These are phyloP conservation scores for Melocanna baccifera DNA, from an alignment of 176 grass and related monocot species.

Conservation along the genomic window DNA sequence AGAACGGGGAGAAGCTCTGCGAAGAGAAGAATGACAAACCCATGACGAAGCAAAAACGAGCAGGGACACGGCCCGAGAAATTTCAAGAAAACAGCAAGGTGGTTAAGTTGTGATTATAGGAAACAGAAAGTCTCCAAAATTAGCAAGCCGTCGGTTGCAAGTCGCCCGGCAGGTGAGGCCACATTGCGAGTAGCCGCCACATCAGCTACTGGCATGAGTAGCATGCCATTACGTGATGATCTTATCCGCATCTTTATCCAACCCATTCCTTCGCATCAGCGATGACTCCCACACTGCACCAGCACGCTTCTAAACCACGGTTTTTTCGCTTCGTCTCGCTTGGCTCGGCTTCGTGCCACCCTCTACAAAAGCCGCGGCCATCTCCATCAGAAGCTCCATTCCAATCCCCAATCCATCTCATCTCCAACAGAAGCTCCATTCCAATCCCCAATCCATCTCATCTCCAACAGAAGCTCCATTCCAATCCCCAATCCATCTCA, in stretches of 20 bases:
- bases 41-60: background rate
- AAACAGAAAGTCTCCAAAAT: background rate
- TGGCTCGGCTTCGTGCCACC: background rate
- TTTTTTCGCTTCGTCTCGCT: background rate
- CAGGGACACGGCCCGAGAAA: background rate
- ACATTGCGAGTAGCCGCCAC: too few relatives aligned
- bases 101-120: background rate
- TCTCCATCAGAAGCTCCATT: conserved; percentile 30
- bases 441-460: background rate
- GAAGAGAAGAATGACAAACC: too few relatives aligned
- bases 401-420: background rate
- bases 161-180: background rate
- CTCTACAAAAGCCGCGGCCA: conserved; percentile 28
- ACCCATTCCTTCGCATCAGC: background rate
- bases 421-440: too few relatives aligned
- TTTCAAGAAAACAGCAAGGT: background rate
- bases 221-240: conserved; percentile 12
- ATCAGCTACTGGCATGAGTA: background rate
- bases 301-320: too few relatives aligned
- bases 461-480: conserved; percentile 29
- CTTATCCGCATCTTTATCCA: conserved; percentile 34
- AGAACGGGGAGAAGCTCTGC: too few relatives aligned
- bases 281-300: background rate
- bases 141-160: background rate
- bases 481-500: background rate